Percentiles rank a stretch among this genome's conserved stretches.
These are phyloP conservation scores for Candida gigantensis DNA, from an alignment of 1,139 yeast genomes.

Conservation along the genomic window DNA sequence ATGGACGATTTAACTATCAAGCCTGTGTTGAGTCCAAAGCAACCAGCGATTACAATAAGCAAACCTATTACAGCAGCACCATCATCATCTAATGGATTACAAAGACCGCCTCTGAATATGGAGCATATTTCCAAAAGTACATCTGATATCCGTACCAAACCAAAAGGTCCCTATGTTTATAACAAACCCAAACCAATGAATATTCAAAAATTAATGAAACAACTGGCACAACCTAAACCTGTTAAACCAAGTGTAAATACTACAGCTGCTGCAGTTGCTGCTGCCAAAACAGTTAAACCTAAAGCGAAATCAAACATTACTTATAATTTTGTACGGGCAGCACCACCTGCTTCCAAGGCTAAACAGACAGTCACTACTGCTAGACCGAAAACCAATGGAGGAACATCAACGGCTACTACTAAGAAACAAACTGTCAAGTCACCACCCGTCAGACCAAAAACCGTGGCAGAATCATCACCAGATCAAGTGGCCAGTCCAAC, in stretches of 20 bases:
- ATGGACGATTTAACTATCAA: conserved; percentile 23
- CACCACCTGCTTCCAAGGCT: conserved; percentile 11
- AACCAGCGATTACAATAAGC: background rate
- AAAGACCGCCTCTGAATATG: conserved; percentile 2
- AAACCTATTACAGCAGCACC: no score
- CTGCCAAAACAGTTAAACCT: conserved; percentile 11
- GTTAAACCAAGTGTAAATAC: conserved; percentile 13
- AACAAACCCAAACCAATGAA: conserved; percentile 46
- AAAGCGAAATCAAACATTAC: conserved; percentile 27
- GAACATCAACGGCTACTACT: background rate
- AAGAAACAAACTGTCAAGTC: conserved; percentile 11
- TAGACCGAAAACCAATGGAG: conserved; percentile 8
- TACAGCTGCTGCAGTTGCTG: conserved; percentile 9
- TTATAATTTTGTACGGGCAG: conserved; percentile 28
- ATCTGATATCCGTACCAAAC: conserved; percentile 10
- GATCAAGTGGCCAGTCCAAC: conserved; percentile 18
- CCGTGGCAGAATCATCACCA: no score
- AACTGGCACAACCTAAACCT: conserved; percentile 22
- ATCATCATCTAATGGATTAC: conserved; percentile 2
- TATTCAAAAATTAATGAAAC: conserved; percentile 21
- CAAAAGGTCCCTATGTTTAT: conserved; percentile 34
- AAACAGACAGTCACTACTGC: conserved; percentile 5
- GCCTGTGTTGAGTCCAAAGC: conserved; percentile 14
- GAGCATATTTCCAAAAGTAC: conserved; percentile 14
- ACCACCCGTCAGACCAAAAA: conserved; percentile 7